phyloP scores from a whole-genome alignment of 805 yeast species.

The Kodamaea fukazawae region DNA sequence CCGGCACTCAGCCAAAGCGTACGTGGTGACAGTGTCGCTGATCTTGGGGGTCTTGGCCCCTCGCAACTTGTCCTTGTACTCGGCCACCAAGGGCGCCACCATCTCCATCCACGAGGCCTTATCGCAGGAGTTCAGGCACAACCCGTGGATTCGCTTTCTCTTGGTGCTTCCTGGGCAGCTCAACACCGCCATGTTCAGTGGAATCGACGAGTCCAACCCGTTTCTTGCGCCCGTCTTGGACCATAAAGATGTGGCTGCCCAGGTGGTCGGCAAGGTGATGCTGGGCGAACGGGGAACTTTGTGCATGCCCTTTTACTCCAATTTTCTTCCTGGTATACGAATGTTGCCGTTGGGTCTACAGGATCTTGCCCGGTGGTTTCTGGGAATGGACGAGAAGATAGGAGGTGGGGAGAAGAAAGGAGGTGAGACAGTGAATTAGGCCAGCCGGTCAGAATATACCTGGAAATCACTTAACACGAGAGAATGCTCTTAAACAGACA shows the following conservation, averaged over 20 bases:
- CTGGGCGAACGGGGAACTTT: slow-evolving; percentile 42
- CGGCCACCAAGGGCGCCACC: slow-evolving; percentile 49
- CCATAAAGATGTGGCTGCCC: slow-evolving; percentile 33
- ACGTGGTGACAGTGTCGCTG: slow-evolving; percentile 45
- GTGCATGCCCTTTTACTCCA: slow-evolving; percentile 47
- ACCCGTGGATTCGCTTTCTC: slow-evolving; percentile 29
- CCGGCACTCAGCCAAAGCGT: slow-evolving; percentile 17
- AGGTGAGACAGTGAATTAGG: too few species aligned
- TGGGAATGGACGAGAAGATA: slow-evolving; percentile 39
- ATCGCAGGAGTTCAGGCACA: slow-evolving; percentile 32
- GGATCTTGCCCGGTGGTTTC: slow-evolving; percentile 30
- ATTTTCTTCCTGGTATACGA: slow-evolving; percentile 42
- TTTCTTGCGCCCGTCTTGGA: slow-evolving; percentile 51
- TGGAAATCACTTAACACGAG: too few species aligned
- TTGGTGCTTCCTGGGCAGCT: slow-evolving; percentile 53
- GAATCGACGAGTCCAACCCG: slow-evolving; percentile 37
- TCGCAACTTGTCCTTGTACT: slow-evolving; percentile 43
- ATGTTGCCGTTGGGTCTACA: slow-evolving; percentile 41
- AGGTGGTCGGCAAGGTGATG: slow-evolving; percentile 30
- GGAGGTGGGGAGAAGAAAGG: background rate
- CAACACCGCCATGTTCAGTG: slow-evolving; percentile 47
- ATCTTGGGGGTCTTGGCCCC: slow-evolving; percentile 51
- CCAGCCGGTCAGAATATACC: too few species aligned
- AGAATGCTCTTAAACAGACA: too few species aligned
- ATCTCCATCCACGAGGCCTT: slow-evolving; percentile 46